Conservation (phyloP, 441 rosid genomes). For the Theobroma grandiflorum region DNA sequence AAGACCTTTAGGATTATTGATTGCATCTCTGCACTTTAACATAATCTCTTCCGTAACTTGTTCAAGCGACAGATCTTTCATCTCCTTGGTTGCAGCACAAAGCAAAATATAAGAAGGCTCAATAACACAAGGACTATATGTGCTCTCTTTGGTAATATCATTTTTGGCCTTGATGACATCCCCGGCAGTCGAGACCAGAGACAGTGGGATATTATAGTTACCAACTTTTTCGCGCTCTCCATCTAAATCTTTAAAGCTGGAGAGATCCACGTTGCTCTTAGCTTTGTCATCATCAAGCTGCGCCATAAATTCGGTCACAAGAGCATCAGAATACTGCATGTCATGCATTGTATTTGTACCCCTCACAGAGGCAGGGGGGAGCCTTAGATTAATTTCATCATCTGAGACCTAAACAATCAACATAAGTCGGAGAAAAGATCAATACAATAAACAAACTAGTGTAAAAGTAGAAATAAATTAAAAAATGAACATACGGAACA, state of each 20-base stretch:
- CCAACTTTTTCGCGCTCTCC: conserved; percentile 1
- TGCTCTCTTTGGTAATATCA: not conserved
- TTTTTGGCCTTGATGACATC: not conserved
- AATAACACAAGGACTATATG: not conserved
- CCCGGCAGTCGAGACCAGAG: not conserved
- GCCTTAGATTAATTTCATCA: no score
- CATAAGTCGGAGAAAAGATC: no score
- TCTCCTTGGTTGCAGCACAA: conserved; percentile 9
- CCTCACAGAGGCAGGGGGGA: no score
- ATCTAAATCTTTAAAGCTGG: not conserved
- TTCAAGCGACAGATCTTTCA: not conserved
- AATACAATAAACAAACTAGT: no score
- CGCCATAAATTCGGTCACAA: not conserved
- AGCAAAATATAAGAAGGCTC: not conserved
- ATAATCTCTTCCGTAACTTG: not conserved
- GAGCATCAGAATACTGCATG: not conserved
- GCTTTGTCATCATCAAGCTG: not conserved
- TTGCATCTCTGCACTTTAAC: conserved; percentile 16
- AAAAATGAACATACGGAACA: no score
- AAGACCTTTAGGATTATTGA: conserved; percentile 3
- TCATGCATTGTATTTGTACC: not conserved
- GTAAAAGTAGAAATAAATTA: no score
- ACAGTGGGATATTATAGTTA: not conserved
- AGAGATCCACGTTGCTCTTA: not conserved
- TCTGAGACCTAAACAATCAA: no score